phyloP scores from a whole-genome alignment of 345 rosid species.

The Lagerstroemia speciosa region DNA sequence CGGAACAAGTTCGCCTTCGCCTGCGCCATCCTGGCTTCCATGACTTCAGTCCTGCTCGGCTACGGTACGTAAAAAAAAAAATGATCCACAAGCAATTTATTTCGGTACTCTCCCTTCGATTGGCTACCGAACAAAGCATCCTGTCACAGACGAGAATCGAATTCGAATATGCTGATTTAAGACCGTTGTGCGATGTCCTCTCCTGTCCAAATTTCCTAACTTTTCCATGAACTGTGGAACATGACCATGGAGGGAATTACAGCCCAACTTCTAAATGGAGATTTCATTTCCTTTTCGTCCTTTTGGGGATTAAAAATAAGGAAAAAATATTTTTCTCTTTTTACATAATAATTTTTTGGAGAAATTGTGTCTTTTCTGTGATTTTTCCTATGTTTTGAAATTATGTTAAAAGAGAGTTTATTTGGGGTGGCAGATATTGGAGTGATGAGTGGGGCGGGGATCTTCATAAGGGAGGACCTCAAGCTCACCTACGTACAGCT shows the following conservation, averaged over 20 bases:
- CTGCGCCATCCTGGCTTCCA: conserved; percentile 61
- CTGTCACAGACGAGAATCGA: too few species aligned
- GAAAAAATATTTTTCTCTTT: too few species aligned
- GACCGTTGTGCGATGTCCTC: too few species aligned
- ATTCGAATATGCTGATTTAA: too few species aligned
- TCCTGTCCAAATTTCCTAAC: not conserved
- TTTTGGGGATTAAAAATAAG: not conserved
- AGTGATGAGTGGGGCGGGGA: conserved; percentile 80
- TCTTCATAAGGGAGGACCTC: conserved; percentile 43
- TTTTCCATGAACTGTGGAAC: not conserved
- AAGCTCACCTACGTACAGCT: conserved; percentile 29
- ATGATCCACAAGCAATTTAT: too few species aligned
- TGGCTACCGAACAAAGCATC: too few species aligned
- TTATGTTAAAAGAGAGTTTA: too few species aligned
- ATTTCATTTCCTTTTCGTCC: not conserved
- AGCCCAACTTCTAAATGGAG: not conserved
- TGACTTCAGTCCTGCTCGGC: conserved; percentile 75
- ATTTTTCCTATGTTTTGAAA: too few species aligned
- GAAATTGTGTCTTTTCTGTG: too few species aligned
- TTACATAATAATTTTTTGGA: too few species aligned
- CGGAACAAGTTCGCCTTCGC: conserved; percentile 55
- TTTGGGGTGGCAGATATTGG: conserved; percentile 46
- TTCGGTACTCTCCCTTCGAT: too few species aligned
- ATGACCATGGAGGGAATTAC: too few species aligned
- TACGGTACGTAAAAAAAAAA: conserved; percentile 52